Evolutionary conservation across 805 yeast genomes (phyloP), one percentile per base, ranked within the genome.

Genomic region (Candida coleopterorum): DNA sequence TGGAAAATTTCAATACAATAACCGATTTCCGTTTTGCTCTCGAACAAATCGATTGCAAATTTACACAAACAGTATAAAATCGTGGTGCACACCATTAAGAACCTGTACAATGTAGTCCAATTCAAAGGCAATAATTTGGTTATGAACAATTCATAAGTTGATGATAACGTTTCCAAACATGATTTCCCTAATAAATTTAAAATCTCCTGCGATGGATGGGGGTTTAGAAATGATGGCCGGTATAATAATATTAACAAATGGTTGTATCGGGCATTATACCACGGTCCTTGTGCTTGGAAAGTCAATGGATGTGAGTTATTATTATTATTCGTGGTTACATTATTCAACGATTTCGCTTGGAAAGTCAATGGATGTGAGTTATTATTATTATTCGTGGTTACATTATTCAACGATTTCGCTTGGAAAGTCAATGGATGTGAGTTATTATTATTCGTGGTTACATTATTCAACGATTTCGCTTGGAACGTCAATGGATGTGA

Each of bases 21-120:
- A 40, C 64, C 64, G 21, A 72, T 63, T 39, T 72, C 77, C 4
- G 67, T 61, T 41, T 70, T 67, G 20, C 73, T 59, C 39, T 65
- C 74, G 11, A 60, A 50, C 15, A 72, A 47, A 47, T 74, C 75
- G 22, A 72, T 64, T 25, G 67, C 56, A 64, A 72, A 64, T 30
- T 65, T 68, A 34, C 73, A 66, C 14, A 74, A 42, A 44, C 77
- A 72, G 44, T 62, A 69, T 2, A 73, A 46, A 14, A 73, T 56
- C 1, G 73, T 66, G 15, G 74, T 64, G 48, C 76, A 70, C n/a
- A 62, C 61, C 11, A 71, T 64, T 21, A 74, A 41, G 18, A 74
- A 64, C 35, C 74, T 56, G 44, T 69, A 66, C 8, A 70, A 46
- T 1, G 75, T 69, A 15, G 70, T 65, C 79, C 79, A 74, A 39